phyloP scores from a whole-genome alignment of 495 filamentous ascomycete genomes.

The Apodospora peruviana region DNA sequence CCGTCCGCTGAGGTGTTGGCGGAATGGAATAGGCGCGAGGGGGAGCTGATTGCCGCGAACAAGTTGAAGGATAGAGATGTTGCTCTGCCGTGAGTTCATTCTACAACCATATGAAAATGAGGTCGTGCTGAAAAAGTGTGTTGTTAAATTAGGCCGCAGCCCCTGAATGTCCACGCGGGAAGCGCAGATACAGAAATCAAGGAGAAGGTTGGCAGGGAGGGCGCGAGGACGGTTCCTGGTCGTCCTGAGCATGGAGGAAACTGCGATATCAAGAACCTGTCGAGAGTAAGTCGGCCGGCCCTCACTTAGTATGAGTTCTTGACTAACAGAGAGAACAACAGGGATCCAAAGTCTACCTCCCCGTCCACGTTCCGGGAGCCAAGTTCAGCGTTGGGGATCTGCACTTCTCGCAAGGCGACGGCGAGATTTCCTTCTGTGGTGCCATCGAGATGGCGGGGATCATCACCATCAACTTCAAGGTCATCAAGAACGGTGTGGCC shows the following conservation, averaged over 20 bases:
- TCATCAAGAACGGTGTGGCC: slow-evolving; percentile 78
- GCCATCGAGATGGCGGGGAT: slow-evolving; percentile 96
- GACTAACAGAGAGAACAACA: slow-evolving; percentile 35
- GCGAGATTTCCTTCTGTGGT: slow-evolving; percentile 93
- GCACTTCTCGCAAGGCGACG: slow-evolving; percentile 87
- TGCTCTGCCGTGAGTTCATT: slow-evolving; percentile 54
- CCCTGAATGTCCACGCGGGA: slow-evolving; percentile 67
- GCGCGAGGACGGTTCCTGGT: slow-evolving; percentile 83
- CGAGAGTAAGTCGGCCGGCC: slow-evolving; percentile 15
- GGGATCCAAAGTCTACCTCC: slow-evolving; percentile 84
- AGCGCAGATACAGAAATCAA: slow-evolving; percentile 54
- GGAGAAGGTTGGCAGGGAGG: slow-evolving; percentile 76
- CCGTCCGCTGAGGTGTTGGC: slow-evolving; percentile 62
- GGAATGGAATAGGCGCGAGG: slow-evolving; percentile 78
- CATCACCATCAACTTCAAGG: slow-evolving; percentile 85
- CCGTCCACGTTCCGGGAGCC: slow-evolving; percentile 75
- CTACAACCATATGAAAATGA: not conserved
- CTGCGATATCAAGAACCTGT: slow-evolving; percentile 86
- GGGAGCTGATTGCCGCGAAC: slow-evolving; percentile 65
- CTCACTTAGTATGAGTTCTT: not conserved
- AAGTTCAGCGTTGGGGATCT: slow-evolving; percentile 92
- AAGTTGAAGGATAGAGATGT: slow-evolving; percentile 64
- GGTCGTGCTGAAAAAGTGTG: not conserved
- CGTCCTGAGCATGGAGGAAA: slow-evolving; percentile 65
- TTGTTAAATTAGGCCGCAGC: slow-evolving; percentile 44